Base-by-base conservation (phyloP, 352 stramenopile genomes). In the Phytophthora pini region DNA sequence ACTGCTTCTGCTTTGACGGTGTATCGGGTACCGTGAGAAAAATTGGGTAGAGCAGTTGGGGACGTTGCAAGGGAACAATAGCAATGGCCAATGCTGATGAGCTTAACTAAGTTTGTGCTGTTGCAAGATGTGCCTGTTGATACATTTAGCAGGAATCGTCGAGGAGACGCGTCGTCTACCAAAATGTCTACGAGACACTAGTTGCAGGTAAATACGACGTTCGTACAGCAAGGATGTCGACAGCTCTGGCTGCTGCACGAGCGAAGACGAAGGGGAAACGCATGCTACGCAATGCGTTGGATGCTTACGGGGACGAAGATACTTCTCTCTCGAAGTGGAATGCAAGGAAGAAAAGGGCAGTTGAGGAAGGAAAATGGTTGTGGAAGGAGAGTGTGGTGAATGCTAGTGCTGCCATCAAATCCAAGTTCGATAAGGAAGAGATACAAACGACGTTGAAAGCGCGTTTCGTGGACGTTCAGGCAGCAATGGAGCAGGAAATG, bases 1-100 rank as follows among this genome's bases (percentile, higher is more conserved):
- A 99, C 80, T 90, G 94, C 40, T 95, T 99, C 58, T 88, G 95
- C 65, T 98, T 99, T 40, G 93, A 98, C 45, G 88, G 87, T 29
- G 58, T 66, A 8, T 65, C 73, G 11, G 87, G 87, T 3, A 79
- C 68, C 1, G 87, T 93, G 44, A 73, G 82, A 45, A 71, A 70
- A 57, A 88, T 93, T 36, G 80, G 82, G 7, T 92, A 79, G 64
- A 34, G 31, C 8, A 34, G 31, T 11, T 20, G 36, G 13, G 26
- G 31, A 15, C 13, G 39, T 13, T 44, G 53, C 36, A 40, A 22
- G 47, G 38, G 50, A 61, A 59, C 60, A 68, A 44, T 47, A 62
- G 32, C 61, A 56, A 57, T 4, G 12, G 34, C 4, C 7, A 34
- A 38, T 24, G 20, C 40, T 61, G 40, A 38, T 45, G 20, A 51